Percentiles rank a stretch among this genome's conserved stretches.
Evolutionary conservation across 768 basidiomycete species (phyloP).

Genomic region (Pleurotus cornucopiae): DNA sequence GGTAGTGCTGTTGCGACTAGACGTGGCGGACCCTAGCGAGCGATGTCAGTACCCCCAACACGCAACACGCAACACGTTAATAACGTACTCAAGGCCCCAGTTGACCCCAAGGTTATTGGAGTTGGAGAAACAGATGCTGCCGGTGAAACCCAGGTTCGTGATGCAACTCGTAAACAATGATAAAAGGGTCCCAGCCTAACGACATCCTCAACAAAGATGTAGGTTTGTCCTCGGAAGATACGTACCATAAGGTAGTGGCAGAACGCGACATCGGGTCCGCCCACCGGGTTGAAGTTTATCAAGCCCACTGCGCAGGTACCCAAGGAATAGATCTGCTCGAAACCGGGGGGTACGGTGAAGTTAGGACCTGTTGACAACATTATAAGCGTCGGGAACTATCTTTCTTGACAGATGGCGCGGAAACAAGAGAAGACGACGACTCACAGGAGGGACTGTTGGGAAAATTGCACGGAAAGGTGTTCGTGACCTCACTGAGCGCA

Average conservation of each 20-base stretch:
- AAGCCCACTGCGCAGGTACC: constrained; percentile 8
- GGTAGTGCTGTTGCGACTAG: background rate
- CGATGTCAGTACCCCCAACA: background rate
- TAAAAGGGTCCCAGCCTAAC: background rate
- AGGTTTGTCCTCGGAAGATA: background rate
- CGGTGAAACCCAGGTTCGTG: background rate
- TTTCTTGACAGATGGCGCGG: background rate
- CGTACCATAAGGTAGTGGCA: constrained; percentile 11
- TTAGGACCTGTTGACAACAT: constrained; percentile 7
- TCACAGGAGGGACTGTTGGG: constrained; percentile 2
- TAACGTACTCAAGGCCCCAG: background rate
- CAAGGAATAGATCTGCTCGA: constrained; percentile 7
- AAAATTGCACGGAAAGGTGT: constrained; percentile 10
- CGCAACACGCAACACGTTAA: background rate
- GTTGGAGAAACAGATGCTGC: background rate
- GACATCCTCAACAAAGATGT: background rate
- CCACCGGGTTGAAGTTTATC: constrained; percentile 3
- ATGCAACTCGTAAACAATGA: background rate
- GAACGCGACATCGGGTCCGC: constrained; percentile 1
- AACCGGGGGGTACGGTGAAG: constrained; percentile 8
- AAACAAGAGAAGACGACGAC: background rate
- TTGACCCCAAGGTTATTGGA: background rate
- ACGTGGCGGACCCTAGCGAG: background rate
- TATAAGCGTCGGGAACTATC: background rate
- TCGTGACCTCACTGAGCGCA: constrained; percentile 5